A percentile compares a stretch with the other conserved stretches of the same genome.
phyloP scores from a whole-genome alignment of 83 land plant species.

The Picea abies region DNA sequence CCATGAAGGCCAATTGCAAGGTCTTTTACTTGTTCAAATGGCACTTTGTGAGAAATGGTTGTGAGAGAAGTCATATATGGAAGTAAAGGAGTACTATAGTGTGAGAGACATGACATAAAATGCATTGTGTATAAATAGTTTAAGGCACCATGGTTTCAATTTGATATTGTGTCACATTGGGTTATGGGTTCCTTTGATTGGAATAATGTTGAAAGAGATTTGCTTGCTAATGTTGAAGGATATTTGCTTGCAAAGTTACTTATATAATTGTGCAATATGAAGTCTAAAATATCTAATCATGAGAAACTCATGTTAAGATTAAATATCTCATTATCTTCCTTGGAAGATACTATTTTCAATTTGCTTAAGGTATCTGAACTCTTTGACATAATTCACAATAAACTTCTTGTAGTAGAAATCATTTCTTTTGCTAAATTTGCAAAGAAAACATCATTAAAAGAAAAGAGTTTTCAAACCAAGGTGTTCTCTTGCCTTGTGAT shows the following conservation, averaged over 20 bases:
- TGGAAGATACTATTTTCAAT: constrained; percentile 84
- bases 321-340: constrained; percentile 56
- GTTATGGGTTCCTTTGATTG: constrained; percentile 78
- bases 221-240: no score
- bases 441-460: constrained; percentile 22
- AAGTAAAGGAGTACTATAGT: constrained; percentile 78
- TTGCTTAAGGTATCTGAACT: constrained; percentile 88
- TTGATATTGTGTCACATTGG: constrained; percentile 77
- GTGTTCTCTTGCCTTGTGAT: constrained; percentile 31
- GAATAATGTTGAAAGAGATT: constrained; percentile 68
- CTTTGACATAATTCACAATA: constrained; percentile 69
- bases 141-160: constrained; percentile 69
- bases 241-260: constrained; percentile 63
- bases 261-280: constrained; percentile 50
- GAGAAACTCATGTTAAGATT: constrained; percentile 74
- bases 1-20: constrained; percentile 11
- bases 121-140: constrained; percentile 73
- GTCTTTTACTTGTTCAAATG: not conserved
- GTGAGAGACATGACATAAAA: constrained; percentile 75
- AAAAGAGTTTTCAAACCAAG: constrained; percentile 35
- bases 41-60: constrained; percentile 35
- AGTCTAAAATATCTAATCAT: constrained; percentile 43
- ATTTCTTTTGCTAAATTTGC: constrained; percentile 55
- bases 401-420: constrained; percentile 47
- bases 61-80: constrained; percentile 35